These are phyloP conservation scores for Hyphopichia pseudoburtonii DNA, from an alignment of 1,139 yeast genomes.

Conservation along the genomic window DNA sequence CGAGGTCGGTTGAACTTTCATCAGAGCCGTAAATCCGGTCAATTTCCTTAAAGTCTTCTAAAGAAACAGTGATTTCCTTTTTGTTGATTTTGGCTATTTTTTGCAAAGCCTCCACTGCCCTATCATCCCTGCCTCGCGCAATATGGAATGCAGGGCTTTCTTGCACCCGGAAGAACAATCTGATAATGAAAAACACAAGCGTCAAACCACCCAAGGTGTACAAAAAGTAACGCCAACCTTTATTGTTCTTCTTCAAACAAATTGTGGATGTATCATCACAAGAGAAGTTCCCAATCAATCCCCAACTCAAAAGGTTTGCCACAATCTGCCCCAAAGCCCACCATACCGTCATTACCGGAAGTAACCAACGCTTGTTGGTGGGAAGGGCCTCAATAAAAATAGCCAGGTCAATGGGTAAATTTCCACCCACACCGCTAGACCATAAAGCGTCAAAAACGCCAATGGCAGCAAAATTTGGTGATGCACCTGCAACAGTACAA, in stretches of 20 bases:
- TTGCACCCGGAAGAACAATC: slow-evolving; percentile 37
- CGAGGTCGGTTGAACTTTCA: not conserved
- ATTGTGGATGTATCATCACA: slow-evolving; percentile 22
- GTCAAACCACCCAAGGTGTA: slow-evolving; percentile 43
- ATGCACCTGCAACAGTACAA: slow-evolving; percentile 36
- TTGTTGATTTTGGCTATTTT: slow-evolving; percentile 38
- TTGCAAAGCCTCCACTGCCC: slow-evolving; percentile 35
- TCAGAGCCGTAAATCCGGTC: slow-evolving; percentile 13
- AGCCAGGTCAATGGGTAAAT: slow-evolving; percentile 45
- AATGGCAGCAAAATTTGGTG: slow-evolving; percentile 42
- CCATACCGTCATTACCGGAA: slow-evolving; percentile 45
- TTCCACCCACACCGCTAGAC: slow-evolving; percentile 50
- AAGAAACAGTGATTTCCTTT: slow-evolving; percentile 20
- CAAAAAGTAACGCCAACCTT: slow-evolving; percentile 46
- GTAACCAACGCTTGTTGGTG: slow-evolving; percentile 35
- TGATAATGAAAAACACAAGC: slow-evolving; percentile 32
- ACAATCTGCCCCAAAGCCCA: slow-evolving; percentile 46
- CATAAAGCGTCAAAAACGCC: slow-evolving; percentile 40
- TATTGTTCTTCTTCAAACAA: slow-evolving; percentile 36
- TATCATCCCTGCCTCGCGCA: slow-evolving; percentile 38
- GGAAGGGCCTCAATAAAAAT: slow-evolving; percentile 46
- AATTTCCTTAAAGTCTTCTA: slow-evolving; percentile 30
- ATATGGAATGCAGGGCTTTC: slow-evolving; percentile 42
- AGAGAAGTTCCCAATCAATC: slow-evolving; percentile 37
- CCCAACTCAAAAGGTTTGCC: slow-evolving; percentile 43